A percentile compares a stretch with the other conserved stretches of the same genome.
phyloP scores from a whole-genome alignment of 306 rosid species.

The Datisca glomerata region DNA sequence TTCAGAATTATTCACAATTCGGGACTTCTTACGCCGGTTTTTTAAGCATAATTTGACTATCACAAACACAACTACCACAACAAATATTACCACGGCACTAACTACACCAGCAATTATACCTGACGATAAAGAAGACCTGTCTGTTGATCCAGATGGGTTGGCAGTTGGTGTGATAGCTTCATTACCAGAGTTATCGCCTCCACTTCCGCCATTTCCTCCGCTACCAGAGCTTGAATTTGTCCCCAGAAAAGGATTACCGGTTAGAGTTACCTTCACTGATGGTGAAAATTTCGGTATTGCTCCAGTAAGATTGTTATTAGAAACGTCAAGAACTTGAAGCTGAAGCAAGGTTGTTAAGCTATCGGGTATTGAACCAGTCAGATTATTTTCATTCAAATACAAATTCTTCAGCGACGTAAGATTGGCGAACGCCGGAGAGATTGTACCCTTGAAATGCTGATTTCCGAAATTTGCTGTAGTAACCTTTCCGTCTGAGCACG shows the following conservation, averaged over 20 bases:
- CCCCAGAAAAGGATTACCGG: conserved; percentile 51
- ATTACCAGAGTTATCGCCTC: conserved; percentile 18
- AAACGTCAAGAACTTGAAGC: conserved; percentile 46
- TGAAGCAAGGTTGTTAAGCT: conserved; percentile 27
- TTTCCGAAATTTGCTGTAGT: conserved; percentile 26
- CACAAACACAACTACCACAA: conserved; percentile 48
- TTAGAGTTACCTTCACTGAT: conserved; percentile 22
- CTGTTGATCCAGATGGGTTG: conserved; percentile 7
- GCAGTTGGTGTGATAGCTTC: conserved; percentile 18
- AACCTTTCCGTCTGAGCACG: conserved; percentile 30
- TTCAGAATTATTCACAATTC: conserved; percentile 44
- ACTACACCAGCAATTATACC: conserved; percentile 64
- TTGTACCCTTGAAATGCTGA: conserved; percentile 33
- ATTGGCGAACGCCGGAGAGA: conserved; percentile 55
- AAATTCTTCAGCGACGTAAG: conserved; percentile 37
- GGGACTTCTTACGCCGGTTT: conserved; percentile 37
- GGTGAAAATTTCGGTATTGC: conserved; percentile 37
- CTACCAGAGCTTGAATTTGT: conserved; percentile 24
- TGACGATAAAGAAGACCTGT: conserved; percentile 18
- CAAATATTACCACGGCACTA: conserved; percentile 32
- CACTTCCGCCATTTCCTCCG: conserved; percentile 19
- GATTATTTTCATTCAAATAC: conserved; percentile 27
- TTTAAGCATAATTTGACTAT: conserved; percentile 40
- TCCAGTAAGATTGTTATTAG: conserved; percentile 49
- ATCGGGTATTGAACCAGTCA: conserved; percentile 45